Evolutionary conservation across 73 alveolate genomes (phyloP).

Genomic region (Paramecium pentaurelia): DNA sequence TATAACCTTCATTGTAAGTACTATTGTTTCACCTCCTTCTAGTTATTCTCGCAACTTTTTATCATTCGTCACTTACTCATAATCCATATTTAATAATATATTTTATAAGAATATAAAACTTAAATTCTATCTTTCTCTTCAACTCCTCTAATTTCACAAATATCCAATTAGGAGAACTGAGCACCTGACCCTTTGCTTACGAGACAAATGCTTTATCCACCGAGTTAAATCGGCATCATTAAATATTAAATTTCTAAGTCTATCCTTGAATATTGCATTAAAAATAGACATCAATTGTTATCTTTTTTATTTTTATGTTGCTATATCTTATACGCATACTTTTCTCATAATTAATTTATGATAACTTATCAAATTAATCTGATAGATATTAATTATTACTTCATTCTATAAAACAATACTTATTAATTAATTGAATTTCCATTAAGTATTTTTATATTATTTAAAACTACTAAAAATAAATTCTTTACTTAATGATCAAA

Average conservation of each 20-base stretch:
- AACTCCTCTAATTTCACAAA: not conserved
- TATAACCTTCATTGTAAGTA: constrained; percentile 10
- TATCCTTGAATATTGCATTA: not conserved
- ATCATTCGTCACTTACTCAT: constrained; percentile 22
- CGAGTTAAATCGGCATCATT: not conserved
- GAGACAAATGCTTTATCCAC: constrained; percentile 38
- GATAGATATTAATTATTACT: no score
- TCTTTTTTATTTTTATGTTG: not conserved
- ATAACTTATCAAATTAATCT: not conserved
- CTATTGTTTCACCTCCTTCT: constrained; percentile 14
- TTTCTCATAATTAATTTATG: no score
- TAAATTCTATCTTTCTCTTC: not conserved
- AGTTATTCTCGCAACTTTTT: constrained; percentile 3
- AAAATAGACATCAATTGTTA: not conserved
- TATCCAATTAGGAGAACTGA: constrained; percentile 26
- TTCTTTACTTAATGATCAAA: not conserved
- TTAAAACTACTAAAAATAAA: no score
- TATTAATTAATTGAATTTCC: no score
- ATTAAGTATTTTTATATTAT: no score
- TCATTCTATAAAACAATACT: not conserved
- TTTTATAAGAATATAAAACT: not conserved
- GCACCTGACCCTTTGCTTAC: constrained; percentile 52
- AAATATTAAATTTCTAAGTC: not conserved
- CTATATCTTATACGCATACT: not conserved
- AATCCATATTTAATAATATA: not conserved